Percentiles rank a stretch among this genome's conserved stretches.
Conservation (phyloP, 78 protist genomes). For the Dictyostelium purpureum region DNA sequence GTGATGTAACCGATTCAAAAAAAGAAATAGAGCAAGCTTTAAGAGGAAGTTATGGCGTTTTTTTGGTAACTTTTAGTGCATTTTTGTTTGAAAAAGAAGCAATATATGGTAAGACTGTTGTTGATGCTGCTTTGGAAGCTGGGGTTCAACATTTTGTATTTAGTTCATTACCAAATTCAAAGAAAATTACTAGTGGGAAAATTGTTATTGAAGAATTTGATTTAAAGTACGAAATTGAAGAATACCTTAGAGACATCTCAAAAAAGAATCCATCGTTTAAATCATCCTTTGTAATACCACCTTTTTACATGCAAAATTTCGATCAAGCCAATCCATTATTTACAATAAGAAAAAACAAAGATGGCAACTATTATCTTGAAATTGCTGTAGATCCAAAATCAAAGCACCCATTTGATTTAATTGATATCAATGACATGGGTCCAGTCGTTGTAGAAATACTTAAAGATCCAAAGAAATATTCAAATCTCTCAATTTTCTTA, state of each 20-base stretch:
- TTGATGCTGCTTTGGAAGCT: slow-evolving; percentile 10
- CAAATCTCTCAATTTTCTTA: too few relatives aligned
- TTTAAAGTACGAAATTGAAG: not conserved
- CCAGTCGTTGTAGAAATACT: not conserved
- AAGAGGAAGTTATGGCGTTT: slow-evolving; percentile 13
- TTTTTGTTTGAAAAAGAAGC: not conserved
- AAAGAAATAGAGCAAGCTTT: not conserved
- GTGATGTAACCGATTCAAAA: not conserved
- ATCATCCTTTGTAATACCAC: not conserved
- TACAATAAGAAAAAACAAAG: not conserved
- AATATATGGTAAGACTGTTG: not conserved
- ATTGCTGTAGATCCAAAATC: not conserved
- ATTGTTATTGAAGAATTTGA: slow-evolving; percentile 1
- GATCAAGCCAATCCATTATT: not conserved
- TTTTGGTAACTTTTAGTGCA: slow-evolving; percentile 7
- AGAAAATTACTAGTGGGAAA: not conserved
- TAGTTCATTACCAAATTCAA: not conserved
- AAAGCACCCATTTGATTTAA: not conserved
- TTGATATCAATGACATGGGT: not conserved
- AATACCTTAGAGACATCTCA: not conserved
- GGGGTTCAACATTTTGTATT: slow-evolving; percentile 19
- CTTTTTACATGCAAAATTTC: slow-evolving; percentile 5
- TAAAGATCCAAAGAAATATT: not conserved
- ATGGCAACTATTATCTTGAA: not conserved
- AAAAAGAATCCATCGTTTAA: not conserved